Conservation (phyloP, 1,139 yeast genomes). For the Kodamaea anthophila region DNA sequence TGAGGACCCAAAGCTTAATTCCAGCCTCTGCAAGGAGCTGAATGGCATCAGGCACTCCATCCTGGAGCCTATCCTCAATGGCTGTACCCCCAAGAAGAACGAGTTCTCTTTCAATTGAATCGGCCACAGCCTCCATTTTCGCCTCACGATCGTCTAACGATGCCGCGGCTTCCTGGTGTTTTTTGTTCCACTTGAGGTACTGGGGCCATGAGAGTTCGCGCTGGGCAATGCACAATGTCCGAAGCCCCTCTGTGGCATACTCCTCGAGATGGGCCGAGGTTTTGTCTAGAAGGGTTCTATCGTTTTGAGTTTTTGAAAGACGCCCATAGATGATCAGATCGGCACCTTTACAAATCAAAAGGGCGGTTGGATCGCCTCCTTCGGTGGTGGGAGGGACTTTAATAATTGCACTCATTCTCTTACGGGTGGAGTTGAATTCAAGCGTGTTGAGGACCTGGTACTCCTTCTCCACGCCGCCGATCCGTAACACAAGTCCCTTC, state of each 20-base stretch:
- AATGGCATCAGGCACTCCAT: slow-evolving; percentile 47
- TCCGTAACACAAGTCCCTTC: slow-evolving; percentile 36
- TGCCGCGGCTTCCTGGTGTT: slow-evolving; percentile 38
- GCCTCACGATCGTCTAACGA: slow-evolving; percentile 39
- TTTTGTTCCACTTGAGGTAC: slow-evolving; percentile 38
- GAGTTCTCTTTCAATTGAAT: slow-evolving; percentile 41
- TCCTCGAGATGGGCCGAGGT: slow-evolving; percentile 40
- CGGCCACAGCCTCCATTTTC: slow-evolving; percentile 43
- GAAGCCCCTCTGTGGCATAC: slow-evolving; percentile 43
- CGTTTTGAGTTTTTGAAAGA: slow-evolving; percentile 29
- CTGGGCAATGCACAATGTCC: slow-evolving; percentile 45
- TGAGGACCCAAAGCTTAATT: slow-evolving; percentile 45
- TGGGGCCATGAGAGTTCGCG: slow-evolving; percentile 39
- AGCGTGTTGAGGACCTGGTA: slow-evolving; percentile 45
- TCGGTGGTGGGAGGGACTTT: slow-evolving; percentile 43
- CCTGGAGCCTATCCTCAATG: slow-evolving; percentile 46
- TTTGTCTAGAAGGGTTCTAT: slow-evolving; percentile 22
- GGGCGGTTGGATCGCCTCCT: slow-evolving; percentile 31
- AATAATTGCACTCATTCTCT: slow-evolving; percentile 87
- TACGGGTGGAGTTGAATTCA: slow-evolving; percentile 49
- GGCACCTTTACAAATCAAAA: slow-evolving; percentile 45
- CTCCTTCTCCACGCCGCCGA: slow-evolving; percentile 38
- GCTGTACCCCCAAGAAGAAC: slow-evolving; percentile 46
- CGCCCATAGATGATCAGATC: slow-evolving; percentile 42
- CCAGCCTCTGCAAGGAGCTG: slow-evolving; percentile 42